Base-by-base conservation (phyloP, 805 yeast genomes). In the Candida mattraensis region DNA sequence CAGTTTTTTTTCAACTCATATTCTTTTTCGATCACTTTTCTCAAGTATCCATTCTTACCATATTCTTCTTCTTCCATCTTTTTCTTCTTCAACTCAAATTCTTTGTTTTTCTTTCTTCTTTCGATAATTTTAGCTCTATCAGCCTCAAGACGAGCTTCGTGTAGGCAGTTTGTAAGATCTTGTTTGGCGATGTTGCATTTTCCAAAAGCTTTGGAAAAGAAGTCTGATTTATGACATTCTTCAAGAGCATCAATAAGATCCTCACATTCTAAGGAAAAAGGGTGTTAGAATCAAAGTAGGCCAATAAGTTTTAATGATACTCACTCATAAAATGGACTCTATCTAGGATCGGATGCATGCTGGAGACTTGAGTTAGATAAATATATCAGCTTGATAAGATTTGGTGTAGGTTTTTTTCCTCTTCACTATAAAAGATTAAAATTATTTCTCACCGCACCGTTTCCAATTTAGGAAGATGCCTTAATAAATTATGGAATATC, bases 161-260 rank as follows among this genome's bases (percentile, higher is more conserved):
- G 93, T 16, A 94, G 68, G 63, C 99, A 91, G 53, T 76, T 67
- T 22, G 83, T 64, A 35, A 93, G 69, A 33, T 84, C 89, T 44
- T 83, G 86, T 53, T 88, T 88, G 51, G 83, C 81, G 35, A 80
- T 78, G 61, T 87, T 87, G 64, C 99, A 91, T 40, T 76, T 69
- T 18, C 98, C 98, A 48, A 87, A 66, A 6, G 85, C 80, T 56
- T 84, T 77, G 47, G 76, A 72, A 41, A 83, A 49, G 47, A 80
- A 83, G 37, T 80, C 83, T 36, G 71, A 71, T 40, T 77, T 72
- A 53, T 89, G 96, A 58, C 99, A 91, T 56, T 86, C 82, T 51
- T 91, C 95, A 5, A 91, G 72, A 0, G 95, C 96, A 43, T 82
- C 80, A 58, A 93, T 87, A 25, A 87, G 72, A 43, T 82, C 85